These are phyloP conservation scores for Fusarium mexicanum DNA, from an alignment of 2,329 filamentous ascomycete genomes.

Conservation along the genomic window DNA sequence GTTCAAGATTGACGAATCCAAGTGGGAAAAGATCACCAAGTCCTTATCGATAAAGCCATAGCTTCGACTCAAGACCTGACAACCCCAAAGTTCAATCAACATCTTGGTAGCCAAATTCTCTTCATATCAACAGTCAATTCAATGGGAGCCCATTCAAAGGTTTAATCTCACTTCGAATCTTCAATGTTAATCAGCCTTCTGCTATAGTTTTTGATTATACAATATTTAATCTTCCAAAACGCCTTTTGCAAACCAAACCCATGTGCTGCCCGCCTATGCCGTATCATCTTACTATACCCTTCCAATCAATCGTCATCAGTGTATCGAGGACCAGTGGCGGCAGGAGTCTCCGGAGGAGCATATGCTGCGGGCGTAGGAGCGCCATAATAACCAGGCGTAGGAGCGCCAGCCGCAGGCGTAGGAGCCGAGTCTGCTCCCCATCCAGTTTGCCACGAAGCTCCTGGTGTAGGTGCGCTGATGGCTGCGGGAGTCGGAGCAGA, in stretches of 20 bases:
- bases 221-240: constrained; percentile 30
- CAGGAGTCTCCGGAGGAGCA: constrained; percentile 67
- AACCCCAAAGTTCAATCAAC: neutral
- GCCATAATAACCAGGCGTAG: constrained; percentile 72
- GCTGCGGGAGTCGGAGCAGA: constrained; percentile 72
- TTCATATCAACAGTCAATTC: neutral
- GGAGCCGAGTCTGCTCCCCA: constrained; percentile 72
- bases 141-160: neutral
- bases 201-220: constrained; percentile 29
- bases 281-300: neutral
- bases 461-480: constrained; percentile 75
- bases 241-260: constrained; percentile 25
- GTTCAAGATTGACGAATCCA: neutral
- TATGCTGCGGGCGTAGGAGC: constrained; percentile 74
- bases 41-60: constrained; percentile 35
- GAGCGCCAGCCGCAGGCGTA: constrained; percentile 72
- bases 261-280: neutral
- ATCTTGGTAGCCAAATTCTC: neutral
- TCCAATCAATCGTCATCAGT: constrained; percentile 58
- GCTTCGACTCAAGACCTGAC: neutral
- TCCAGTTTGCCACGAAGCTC: constrained; percentile 67
- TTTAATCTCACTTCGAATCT: neutral
- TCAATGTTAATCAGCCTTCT: neutral
- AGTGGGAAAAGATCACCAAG: constrained; percentile 10
- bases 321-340: constrained; percentile 65